Evolutionary conservation across 805 yeast genomes (phyloP).

Genomic region (Cyberlindnera japonica): DNA sequence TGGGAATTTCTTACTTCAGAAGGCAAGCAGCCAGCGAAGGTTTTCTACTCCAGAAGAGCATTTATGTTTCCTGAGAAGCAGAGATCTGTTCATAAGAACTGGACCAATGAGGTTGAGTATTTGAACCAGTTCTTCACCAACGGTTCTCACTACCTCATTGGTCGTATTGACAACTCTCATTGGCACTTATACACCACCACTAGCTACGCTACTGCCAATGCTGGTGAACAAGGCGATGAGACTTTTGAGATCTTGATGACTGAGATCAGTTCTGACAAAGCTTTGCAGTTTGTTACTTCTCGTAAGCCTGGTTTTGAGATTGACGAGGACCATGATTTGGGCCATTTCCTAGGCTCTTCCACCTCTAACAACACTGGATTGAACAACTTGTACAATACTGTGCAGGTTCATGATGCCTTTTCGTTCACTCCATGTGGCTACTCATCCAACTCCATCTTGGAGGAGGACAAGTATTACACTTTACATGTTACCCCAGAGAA

Average conservation of each 20-base stretch:
- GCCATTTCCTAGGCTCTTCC: constrained; percentile 73
- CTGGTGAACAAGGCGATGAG: constrained; percentile 42
- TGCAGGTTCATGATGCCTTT: constrained; percentile 73
- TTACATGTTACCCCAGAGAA: constrained; percentile 91
- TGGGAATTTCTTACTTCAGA: constrained; percentile 34
- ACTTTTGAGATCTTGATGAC: constrained; percentile 93
- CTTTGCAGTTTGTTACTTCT: constrained; percentile 55
- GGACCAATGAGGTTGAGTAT: constrained; percentile 76
- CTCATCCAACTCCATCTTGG: constrained; percentile 77
- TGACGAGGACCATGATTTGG: constrained; percentile 58
- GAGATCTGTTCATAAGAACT: constrained; percentile 71
- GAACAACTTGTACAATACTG: constrained; percentile 51
- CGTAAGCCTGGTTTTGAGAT: constrained; percentile 40
- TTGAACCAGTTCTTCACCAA: constrained; percentile 61
- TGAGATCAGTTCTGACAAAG: constrained; percentile 55
- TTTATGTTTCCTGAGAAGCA: constrained; percentile 92
- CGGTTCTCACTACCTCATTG: constrained; percentile 72
- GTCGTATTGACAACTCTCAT: constrained; percentile 75
- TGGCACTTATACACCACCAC: constrained; percentile 80
- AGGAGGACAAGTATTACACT: constrained; percentile 67
- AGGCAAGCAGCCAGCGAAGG: constrained; percentile 47
- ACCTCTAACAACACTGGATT: constrained; percentile 64
- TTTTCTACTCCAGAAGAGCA: constrained; percentile 86
- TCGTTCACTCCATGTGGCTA: constrained; percentile 94
- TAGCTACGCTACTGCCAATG: constrained; percentile 8